These are phyloP conservation scores for Ottelia alismoides DNA, from an alignment of 106 monocot species.

Conservation along the genomic window DNA sequence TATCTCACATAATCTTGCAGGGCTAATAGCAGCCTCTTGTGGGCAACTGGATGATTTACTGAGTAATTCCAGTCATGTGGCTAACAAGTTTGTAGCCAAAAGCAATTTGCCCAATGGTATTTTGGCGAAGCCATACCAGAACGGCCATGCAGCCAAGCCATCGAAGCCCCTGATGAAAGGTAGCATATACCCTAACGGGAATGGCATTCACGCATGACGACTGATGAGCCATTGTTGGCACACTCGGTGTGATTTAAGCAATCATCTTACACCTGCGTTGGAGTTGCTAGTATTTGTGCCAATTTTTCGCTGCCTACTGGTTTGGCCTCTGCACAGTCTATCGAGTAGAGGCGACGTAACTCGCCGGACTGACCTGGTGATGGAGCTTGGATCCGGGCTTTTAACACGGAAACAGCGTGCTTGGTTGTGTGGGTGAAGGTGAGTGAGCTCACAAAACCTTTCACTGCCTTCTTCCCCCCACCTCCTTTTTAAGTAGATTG, in stretches of 20 bases:
- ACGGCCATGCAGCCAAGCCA: slow-evolving; percentile 26
- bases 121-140: slow-evolving; percentile 16
- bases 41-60: slow-evolving; percentile 32
- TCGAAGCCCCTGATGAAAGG: slow-evolving; percentile 14
- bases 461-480: no score
- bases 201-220: slow-evolving; percentile 53
- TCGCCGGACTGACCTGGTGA: not conserved
- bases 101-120: slow-evolving; percentile 15
- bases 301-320: no score
- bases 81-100: not conserved
- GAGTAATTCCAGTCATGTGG: slow-evolving; percentile 1
- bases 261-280: no score
- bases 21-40: slow-evolving; percentile 59
- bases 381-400: slow-evolving; percentile 9
- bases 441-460: no score
- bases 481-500: no score
- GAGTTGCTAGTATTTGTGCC: no score
- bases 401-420: slow-evolving; percentile 7
- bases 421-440: no score
- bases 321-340: not conserved
- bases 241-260: no score
- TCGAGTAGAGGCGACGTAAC: not conserved
- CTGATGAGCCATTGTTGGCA: no score
- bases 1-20: slow-evolving; percentile 14
- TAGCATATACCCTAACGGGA: slow-evolving; percentile 31